Evolutionary conservation across 352 stramenopile genomes (phyloP), one percentile per base, ranked within the genome.

Genomic region (Stramenopiles sp.): DNA sequence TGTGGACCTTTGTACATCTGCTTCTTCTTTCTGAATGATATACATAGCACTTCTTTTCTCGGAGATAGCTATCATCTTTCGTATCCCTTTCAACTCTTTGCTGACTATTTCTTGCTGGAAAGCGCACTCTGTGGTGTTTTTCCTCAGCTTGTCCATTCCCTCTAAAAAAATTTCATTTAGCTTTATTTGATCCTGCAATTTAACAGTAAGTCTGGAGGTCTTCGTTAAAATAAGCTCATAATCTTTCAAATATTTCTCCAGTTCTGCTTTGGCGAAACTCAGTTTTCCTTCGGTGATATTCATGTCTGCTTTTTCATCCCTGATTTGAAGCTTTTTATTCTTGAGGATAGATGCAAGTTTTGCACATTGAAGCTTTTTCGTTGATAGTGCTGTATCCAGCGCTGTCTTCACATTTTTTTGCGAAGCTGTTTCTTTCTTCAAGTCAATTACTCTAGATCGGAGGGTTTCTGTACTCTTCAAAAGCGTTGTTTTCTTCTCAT

Each of bases 181-280:
- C 25, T 63, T 63, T 63, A 63, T 63, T 63, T 63, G 43, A 18
- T 63, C 43, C 25, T 63, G 43, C 43, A 63, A 63, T 63, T 63
- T 63, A 18, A 63, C 43, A 18, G 43, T 63, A 63, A 63, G 43
- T 63, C 43, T 63, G 25, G 43, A 63, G 12, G 43, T 63, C 25
- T 12, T 63, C 12, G 25, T 63, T 63, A 63, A 63, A 63, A 63
- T 25, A 63, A 25, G 12, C 25, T 63, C 43, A 63, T 63, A 63
- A 18, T 63, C 43, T 63, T 63, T 63, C 25, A 63, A 63, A 63
- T 63, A 63, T 18, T 25, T 12, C 43, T 63, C 43, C 25, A 63
- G 25, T 63, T 63, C 43, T 63, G 12, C 12, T 63, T 63, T 63
- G 12, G 43, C 43, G 12, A 63, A 63, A 12, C 25, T 25, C 25